Conservation (phyloP, 192 early-diverging fungal species). For the Coemansia sp. region DNA sequence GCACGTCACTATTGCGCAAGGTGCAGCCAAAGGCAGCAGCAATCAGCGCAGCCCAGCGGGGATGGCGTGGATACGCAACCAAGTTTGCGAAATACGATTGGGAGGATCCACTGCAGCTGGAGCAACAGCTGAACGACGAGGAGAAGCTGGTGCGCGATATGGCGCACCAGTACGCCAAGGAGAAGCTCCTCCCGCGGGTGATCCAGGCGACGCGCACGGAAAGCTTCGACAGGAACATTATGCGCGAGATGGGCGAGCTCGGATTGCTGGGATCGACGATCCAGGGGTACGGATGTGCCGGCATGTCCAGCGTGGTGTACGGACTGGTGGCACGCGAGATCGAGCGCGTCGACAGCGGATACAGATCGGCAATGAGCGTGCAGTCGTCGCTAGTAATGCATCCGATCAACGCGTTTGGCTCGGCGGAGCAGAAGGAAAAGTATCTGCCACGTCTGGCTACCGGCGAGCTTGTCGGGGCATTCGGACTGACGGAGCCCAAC, state of each 20-base stretch:
- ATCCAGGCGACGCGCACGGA: conserved; percentile 84
- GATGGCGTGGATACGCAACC: conserved; percentile 27
- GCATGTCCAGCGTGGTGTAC: conserved; percentile 96
- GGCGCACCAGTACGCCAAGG: conserved; percentile 85
- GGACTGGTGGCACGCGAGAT: conserved; percentile 96
- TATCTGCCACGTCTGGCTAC: conserved; percentile 86
- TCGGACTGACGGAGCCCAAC: conserved; percentile 98
- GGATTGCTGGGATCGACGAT: conserved; percentile 94
- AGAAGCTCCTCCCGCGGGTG: conserved; percentile 82
- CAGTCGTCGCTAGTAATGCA: conserved; percentile 99
- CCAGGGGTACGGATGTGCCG: conserved; percentile 94
- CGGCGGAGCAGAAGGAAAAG: conserved; percentile 83
- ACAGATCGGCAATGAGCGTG: conserved; percentile 96
- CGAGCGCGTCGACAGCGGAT: conserved; percentile 94
- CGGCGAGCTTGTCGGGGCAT: conserved; percentile 86
- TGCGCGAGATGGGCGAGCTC: conserved; percentile 90
- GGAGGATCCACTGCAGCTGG: conserved; percentile 83
- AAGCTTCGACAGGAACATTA: conserved; percentile 85
- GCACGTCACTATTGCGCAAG: not conserved
- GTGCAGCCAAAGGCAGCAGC: not conserved
- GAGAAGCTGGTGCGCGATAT: conserved; percentile 82
- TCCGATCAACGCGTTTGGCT: conserved; percentile 95
- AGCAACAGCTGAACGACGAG: conserved; percentile 86
- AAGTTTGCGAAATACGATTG: conserved; percentile 76
- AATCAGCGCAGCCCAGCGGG: not conserved